Evolutionary conservation across 805 yeast genomes (phyloP), one percentile per base, ranked within the genome.

Genomic region (Candida dendrica): DNA sequence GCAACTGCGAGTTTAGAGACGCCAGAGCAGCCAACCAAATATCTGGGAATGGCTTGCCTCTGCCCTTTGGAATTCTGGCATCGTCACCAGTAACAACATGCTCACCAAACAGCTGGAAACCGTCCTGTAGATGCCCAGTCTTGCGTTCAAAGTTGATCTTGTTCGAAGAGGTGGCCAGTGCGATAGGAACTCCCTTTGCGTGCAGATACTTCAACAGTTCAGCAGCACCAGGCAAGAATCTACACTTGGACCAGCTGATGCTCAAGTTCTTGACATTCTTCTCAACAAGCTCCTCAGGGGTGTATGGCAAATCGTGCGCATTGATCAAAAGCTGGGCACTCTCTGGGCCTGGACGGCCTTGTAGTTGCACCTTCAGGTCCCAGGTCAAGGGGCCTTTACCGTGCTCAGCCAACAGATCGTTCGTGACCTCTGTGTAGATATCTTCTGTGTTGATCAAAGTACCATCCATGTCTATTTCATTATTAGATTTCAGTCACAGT

Each of bases 21-120:
- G 69, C 75, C 46, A 93, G 71, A 36, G 97, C 95, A 3, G 80
- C 71, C 48, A 77, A 76, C 95, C 95, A 93, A 48, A 93, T 89
- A 59, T 90, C 95, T 2, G 98, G 98, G 45, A 71, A 69, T 13
- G 99, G 99, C 60, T 93, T 93, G 6, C 98, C 98, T 47, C 81
- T 74, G 3, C 96, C 98, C 14, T 67, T 69, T 2, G 91, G 85
- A 43, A 93, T 78, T 36, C 95, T 74, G 30, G 77, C 67, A 56
- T 93, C 93, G 65, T 93, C 98, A 6, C 98, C 98, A 1, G 91
- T 83, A 30, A 91, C 84, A 17, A 84, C 69, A 48, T 81, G 85
- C 6, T 61, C 61, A 37, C 75, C 77, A 55, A 93, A 93, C 27
- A 73, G 57, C 2, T 72, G 72, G 51, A 87, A 85, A 1, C 80